Evolutionary conservation across 2,329 filamentous ascomycete genomes (phyloP).

Genomic region (Stemphylium beticola): DNA sequence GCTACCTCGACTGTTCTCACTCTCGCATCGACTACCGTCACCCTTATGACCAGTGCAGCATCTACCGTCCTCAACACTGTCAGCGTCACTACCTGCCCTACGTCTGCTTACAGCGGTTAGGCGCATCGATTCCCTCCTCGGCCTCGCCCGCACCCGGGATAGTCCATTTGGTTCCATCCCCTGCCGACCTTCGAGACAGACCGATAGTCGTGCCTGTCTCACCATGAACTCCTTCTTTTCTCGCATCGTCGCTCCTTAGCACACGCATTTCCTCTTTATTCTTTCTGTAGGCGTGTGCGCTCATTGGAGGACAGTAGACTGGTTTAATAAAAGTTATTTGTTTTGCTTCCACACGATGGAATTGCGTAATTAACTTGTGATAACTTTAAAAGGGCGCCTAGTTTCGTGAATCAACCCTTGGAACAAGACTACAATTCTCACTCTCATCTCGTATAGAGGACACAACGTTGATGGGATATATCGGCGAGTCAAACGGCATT

Average conservation of each 20-base stretch:
- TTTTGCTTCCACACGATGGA: too few relatives aligned
- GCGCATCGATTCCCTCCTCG: too few relatives aligned
- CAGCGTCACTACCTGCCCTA: not conserved
- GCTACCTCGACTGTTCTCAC: not conserved
- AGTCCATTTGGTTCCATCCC: not conserved
- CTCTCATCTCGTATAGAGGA: too few relatives aligned
- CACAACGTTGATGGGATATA: too few relatives aligned
- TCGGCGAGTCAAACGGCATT: too few relatives aligned
- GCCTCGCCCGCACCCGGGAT: not conserved
- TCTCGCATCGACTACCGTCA: not conserved
- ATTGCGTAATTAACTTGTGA: too few relatives aligned
- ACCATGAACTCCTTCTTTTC: not conserved
- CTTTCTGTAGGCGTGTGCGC: not conserved
- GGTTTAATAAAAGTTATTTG: slow-evolving; percentile 1
- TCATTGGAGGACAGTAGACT: not conserved
- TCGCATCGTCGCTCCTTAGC: slow-evolving; percentile 6
- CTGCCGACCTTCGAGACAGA: too few relatives aligned
- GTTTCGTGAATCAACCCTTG: too few relatives aligned
- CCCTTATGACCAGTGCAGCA: not conserved
- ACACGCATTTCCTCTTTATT: not conserved
- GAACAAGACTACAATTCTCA: too few relatives aligned
- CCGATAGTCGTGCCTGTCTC: not conserved
- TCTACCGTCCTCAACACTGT: not conserved
- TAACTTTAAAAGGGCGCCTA: too few relatives aligned
- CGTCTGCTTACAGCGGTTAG: not conserved